phyloP scores from a whole-genome alignment of 805 yeast species.

The Brettanomyces naardenensis region DNA sequence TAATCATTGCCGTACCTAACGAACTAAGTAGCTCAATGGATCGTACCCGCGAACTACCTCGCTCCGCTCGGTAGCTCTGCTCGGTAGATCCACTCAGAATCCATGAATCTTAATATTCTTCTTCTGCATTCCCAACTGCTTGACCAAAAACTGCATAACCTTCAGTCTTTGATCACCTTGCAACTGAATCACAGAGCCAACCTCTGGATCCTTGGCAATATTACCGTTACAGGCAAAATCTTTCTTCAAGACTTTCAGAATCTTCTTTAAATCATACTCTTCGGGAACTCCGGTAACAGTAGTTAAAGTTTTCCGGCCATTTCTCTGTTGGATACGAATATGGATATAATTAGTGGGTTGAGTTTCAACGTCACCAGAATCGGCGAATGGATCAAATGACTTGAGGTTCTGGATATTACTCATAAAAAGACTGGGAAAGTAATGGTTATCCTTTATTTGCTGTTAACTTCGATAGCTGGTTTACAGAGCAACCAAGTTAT shows the following conservation, averaged over 20 bases:
- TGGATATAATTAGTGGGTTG: slow-evolving; percentile 94
- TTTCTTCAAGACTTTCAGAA: slow-evolving; percentile 88
- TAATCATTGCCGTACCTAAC: no score
- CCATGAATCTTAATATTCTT: slow-evolving; percentile 98
- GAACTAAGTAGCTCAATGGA: no score
- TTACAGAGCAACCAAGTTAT: no score
- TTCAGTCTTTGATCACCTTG: slow-evolving; percentile 99
- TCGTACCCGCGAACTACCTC: no score
- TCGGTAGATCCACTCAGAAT: slow-evolving; percentile 50
- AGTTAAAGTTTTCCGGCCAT: slow-evolving; percentile 97
- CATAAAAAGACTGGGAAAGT: slow-evolving; percentile 42
- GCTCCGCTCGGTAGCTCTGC: no score
- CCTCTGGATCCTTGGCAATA: slow-evolving; percentile 90
- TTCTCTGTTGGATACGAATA: slow-evolving; percentile 98
- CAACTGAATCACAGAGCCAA: slow-evolving; percentile 94
- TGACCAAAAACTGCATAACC: slow-evolving; percentile 84
- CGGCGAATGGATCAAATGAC: slow-evolving; percentile 97
- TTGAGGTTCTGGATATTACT: slow-evolving; percentile 89
- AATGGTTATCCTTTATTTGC: no score
- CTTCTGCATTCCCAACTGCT: slow-evolving; percentile 85
- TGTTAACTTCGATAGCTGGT: no score
- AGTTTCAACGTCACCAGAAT: slow-evolving; percentile 98
- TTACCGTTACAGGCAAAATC: slow-evolving; percentile 99
- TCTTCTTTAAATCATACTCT: slow-evolving; percentile 92
- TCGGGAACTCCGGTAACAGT: slow-evolving; percentile 96